Base-by-base conservation (phyloP, 2,329 filamentous ascomycete species). In the Akanthomyces muscarius region DNA sequence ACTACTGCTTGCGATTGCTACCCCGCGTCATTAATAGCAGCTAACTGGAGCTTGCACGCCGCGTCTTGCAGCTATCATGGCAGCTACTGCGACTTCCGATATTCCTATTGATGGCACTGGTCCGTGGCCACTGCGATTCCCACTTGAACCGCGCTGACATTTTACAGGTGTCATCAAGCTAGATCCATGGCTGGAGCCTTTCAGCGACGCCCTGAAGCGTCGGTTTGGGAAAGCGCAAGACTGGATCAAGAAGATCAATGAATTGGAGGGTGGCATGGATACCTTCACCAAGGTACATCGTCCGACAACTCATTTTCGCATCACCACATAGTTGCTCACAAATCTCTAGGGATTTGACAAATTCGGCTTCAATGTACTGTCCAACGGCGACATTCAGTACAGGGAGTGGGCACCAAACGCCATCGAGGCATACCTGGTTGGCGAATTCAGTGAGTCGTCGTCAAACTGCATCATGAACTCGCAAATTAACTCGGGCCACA, bases 391-490 rank as follows among this genome's bases (percentile, higher is more conserved):
- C 75, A 92, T 99, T 68, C 81, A 83, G 63, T 99, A 99, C 77
- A 86, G 92, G 69, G 95, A 99, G 83, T 99, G 95, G 95, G 95
- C 95, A 1, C 93, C 95, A 30, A 96, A 92, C 80, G 94, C 92
- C 61, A 81, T 86, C 47, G 83, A 90, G 71, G 95, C 95, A 56
- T 92, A 88, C 73, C 83, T 99, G 59, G 89, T 96, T 69, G 95
- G 95, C 65, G 95, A 98, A 69, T 99, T 98, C 82, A 99, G 90
- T 93, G 80, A 68, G 87, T 73, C 62, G 45, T 16, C 41, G 25
- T 16, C 38, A 13, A 14, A 18, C 45, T 21, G 52, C 16, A 45
- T 50, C 25, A 8, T 18, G 5, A 61, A 8, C 18, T 4, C 18
- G n/a, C 18, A 25, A 48, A 23, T 50, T 55, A 56, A 51, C 23